Base-by-base conservation (phyloP, 768 basidiomycete genomes). In the Termitomyces sp. region DNA sequence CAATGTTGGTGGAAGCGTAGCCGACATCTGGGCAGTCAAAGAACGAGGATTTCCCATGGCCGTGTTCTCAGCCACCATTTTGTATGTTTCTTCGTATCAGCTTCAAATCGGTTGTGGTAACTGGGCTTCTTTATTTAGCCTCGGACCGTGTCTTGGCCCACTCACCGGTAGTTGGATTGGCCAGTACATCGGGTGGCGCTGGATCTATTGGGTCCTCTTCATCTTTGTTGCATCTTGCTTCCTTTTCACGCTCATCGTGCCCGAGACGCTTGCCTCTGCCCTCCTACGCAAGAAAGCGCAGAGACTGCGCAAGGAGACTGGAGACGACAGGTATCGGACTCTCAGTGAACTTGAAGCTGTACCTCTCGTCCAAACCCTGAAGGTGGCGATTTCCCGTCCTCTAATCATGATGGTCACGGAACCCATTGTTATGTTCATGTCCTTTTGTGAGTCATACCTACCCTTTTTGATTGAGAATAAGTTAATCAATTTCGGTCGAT, bases 201-300 rank as follows among this genome's bases (percentile, higher is more conserved):
- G 74, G 74, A 72, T 81, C 28, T 82, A 77, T 62, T 79, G 78
- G 76, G 73, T 79, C 61, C 71, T 77, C 36, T 74, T 78, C 59
- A 75, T 78, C 64, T 74, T 79, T 58, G 66, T 72, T 9, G 73
- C 70, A 6, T 60, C 71, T 24, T 72, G 72, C 51, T 74, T 72
- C 61, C 33, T 70, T 51, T 62, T 77, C 41, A 70, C 74, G 3
- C 60, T 80, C 47, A 69, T 79, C 60, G 75, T 80, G n/a, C 79
- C 79, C 16, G 81, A 84, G 65, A 81, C 80, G 1, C 78, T 81
- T 50, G 76, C 77, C 0, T 78, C 81, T 2, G 67, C 75, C 5
- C 60, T 84, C 12, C 73, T 84, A 9, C 71, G 70, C 6, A 63
- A 68, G 26, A 78, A 79, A 52, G 81, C 80, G 16, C 63, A 66